Base-by-base conservation (phyloP, 495 filamentous ascomycete genomes). In the Lindgomyces ingoldianus region DNA sequence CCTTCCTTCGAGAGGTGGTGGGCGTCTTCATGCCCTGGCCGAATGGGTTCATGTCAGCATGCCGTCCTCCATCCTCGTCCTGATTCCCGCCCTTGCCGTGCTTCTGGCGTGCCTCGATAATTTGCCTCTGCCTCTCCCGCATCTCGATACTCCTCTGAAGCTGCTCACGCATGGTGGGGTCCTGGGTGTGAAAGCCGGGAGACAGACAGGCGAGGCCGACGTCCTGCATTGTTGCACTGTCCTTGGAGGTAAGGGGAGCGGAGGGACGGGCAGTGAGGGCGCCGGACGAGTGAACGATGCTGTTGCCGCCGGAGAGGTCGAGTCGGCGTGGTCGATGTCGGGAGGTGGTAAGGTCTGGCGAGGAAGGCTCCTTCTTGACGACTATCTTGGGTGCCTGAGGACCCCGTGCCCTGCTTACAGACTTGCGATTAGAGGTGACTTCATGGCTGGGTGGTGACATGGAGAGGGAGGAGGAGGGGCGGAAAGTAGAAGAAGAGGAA, bases 151-250 rank as follows among this genome's bases (percentile, higher is more conserved):
- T 98, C 68, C 92, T 86, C 74, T 97, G 91, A 61, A 98, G 77
- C 72, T 97, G 93, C 75, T 97, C 91, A 68, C 92, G 85, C 91
- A 96, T 96, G 12, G 87, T 82, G n/a, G 94, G 94, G 76, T 98
- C 93, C 66, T 97, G 88, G 1, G 94, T 97, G 50, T 92, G 87
- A 73, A 98, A 98, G 25, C 94, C 94, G 0, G 94, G 94, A 14
- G 93, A 97, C 52, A 98, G 79, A 70, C 94, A 98, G 22, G 93
- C 93, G 60, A 98, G 82, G 45, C 94, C 94, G 14, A 98, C 91
- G 73, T 96, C 88, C 70, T 96, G 92, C 77, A 97, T 93, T 19
- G 77, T 88, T 16, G 83, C 78, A 63, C 76, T 82, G 63, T 93
- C 90, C 51, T 88, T 86, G 27, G 88, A 86, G 4, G 91, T 94